These are phyloP conservation scores for Cladosporium sp. DNA, from an alignment of 2,329 filamentous ascomycete species.

Conservation along the genomic window DNA sequence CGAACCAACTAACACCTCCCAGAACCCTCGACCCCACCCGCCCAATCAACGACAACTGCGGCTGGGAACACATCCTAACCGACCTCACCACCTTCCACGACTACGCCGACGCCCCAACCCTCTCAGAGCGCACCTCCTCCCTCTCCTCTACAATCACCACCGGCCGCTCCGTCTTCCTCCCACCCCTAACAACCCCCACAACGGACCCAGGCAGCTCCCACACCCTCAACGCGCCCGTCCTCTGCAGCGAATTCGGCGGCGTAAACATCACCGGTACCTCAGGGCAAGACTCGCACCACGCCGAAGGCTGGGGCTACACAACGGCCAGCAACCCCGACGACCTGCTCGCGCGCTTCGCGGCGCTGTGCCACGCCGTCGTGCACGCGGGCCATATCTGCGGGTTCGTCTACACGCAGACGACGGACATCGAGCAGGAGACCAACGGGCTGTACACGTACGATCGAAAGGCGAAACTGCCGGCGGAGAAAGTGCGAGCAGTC, in stretches of 20 bases:
- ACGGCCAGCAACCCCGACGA: conserved; percentile 60
- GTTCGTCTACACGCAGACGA: conserved; percentile 63
- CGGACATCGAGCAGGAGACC: conserved; percentile 62
- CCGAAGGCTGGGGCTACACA: conserved; percentile 62
- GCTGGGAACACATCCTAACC: conserved; percentile 64
- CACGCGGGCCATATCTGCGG: conserved; percentile 55
- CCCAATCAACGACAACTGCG: conserved; percentile 67
- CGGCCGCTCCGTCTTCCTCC: conserved; percentile 53
- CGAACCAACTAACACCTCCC: not conserved
- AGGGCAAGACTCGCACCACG: conserved; percentile 12
- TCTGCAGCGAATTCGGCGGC: conserved; percentile 66
- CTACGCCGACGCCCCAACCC: conserved; percentile 56
- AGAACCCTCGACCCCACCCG: conserved; percentile 56
- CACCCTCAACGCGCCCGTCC: conserved; percentile 52
- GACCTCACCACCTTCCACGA: conserved; percentile 67
- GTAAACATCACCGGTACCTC: conserved; percentile 57
- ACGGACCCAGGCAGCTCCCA: conserved; percentile 51
- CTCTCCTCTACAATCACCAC: conserved; percentile 55
- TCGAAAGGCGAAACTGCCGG: conserved; percentile 58
- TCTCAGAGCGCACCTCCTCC: conserved; percentile 52
- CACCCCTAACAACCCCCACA: conserved; percentile 34
- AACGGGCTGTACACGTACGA: conserved; percentile 64
- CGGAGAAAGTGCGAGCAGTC: conserved; percentile 53
- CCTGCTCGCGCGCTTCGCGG: conserved; percentile 55
- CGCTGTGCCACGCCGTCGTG: conserved; percentile 56